A percentile compares a stretch with the other conserved stretches of the same genome.
Evolutionary conservation across 352 stramenopile species (phyloP).

Genomic region (Pythium myriotylum): DNA sequence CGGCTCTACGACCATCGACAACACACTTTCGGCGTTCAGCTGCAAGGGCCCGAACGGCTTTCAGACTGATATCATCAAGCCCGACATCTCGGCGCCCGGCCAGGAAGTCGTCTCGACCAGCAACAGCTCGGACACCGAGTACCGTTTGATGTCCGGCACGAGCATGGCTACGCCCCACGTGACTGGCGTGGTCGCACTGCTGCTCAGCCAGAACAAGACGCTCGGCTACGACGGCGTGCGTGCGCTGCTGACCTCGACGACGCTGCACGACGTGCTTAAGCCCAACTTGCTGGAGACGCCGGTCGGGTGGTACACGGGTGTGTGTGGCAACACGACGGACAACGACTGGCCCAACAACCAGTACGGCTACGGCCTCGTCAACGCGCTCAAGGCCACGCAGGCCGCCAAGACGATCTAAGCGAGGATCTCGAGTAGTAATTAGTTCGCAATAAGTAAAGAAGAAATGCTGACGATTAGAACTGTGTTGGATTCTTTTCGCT

Average conservation of each 20-base stretch:
- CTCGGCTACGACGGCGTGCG: conserved; percentile 21
- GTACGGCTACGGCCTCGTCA: conserved; percentile 24
- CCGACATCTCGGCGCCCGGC: conserved; percentile 30
- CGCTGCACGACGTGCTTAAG: conserved; percentile 14
- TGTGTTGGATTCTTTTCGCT: too few species aligned
- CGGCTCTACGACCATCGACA: conserved; percentile 30
- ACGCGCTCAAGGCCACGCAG: conserved; percentile 10
- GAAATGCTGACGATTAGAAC: too few species aligned
- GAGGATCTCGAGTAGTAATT: too few species aligned
- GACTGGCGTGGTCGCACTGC: conserved; percentile 32
- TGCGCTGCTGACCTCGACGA: conserved; percentile 9
- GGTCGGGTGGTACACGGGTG: conserved; percentile 23
- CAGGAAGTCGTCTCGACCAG: conserved; percentile 23
- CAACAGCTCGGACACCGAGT: conserved; percentile 20
- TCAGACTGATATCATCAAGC: conserved; percentile 24
- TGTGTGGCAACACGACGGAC: conserved; percentile 28
- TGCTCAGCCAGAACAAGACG: conserved; percentile 16
- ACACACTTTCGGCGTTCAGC: conserved; percentile 30
- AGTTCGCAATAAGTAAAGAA: too few species aligned
- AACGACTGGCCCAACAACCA: conserved; percentile 34
- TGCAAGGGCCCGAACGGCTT: conserved; percentile 26
- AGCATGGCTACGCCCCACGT: conserved; percentile 37
- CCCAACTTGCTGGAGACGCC: conserved; percentile 17
- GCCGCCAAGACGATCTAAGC: conserved; percentile 1
- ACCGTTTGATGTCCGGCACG: conserved; percentile 26